Base-by-base conservation (phyloP, 192 early-diverging fungal species). In the Spizellomyces punctatus region DNA sequence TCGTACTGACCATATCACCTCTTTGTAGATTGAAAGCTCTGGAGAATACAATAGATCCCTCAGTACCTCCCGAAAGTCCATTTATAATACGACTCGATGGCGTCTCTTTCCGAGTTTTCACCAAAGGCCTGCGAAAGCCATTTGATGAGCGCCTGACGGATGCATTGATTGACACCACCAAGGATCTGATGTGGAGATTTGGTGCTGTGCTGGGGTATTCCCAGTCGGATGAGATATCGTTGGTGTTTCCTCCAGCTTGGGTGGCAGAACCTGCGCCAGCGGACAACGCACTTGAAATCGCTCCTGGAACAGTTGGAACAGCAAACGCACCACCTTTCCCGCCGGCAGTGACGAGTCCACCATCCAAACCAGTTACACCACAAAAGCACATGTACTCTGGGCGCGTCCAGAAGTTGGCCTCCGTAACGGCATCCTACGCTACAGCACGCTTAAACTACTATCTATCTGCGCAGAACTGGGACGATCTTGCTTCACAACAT, bases 171-270 rank as follows among this genome's bases (percentile, higher is more conserved):
- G 62, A 62, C 43, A 82, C 82, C 16, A 76, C 82, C 7, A 47
- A 58, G 10, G 85, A 86, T 73, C 72, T 85, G 16, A 68, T 84
- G 0, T n/a, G 46, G 7, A 82, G 78, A 45, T 85, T 86, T 66
- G 59, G 60, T n/a, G 69, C 83, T 5, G 27, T 63, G 14, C 19
- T 75, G 41, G 81, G 77, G 8, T 86, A 81, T 77, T 69, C 74
- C 46, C 72, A 77, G 41, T 84, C 81, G 9, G 85, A 86, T 70
- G 85, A 86, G 63, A 86, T 86, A 47, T 84, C 82, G 8, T 75
- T 86, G 6, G 80, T 86, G 43, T 86, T 85, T 70, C 74, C 76
- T 5, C 80, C 77, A 17, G 81, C 72, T 6, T 17, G 36, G 6
- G 6, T 61, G 36, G 54, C 54, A n/a, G 54, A 56, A 5, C 54